A percentile compares a stretch with the other conserved stretches of the same genome.
Evolutionary conservation across 2,329 filamentous ascomycete species (phyloP).

Genomic region (Colletotrichum lentis): DNA sequence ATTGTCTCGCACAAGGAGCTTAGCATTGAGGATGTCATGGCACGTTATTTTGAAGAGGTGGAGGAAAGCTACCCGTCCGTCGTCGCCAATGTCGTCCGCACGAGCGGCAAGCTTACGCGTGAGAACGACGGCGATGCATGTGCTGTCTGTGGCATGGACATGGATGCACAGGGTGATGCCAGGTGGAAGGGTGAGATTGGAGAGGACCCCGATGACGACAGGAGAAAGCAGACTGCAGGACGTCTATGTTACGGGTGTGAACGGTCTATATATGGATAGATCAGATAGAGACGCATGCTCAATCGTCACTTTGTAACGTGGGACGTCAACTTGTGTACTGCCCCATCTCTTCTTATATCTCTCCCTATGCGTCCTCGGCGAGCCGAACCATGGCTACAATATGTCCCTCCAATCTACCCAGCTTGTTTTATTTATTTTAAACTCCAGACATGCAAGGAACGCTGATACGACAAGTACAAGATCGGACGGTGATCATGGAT

Average conservation of each 20-base stretch:
- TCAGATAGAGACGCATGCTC: constrained; percentile 14
- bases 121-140: constrained; percentile 58
- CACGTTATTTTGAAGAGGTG: constrained; percentile 85
- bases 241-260: constrained; percentile 78
- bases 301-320: not conserved
- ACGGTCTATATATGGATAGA: constrained; percentile 65
- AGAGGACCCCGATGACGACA: constrained; percentile 45
- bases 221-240: constrained; percentile 43
- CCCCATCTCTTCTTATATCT: not conserved
- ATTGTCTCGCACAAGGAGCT: constrained; percentile 75
- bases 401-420: constrained; percentile 16
- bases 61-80: constrained; percentile 89
- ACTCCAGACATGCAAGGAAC: constrained; percentile 37
- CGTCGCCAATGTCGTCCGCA: constrained; percentile 94
- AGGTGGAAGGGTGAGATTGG: constrained; percentile 70
- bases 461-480: constrained; percentile 31
- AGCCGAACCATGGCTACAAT: constrained; percentile 16
- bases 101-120: constrained; percentile 79
- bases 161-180: constrained; percentile 70
- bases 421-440: constrained; percentile 32
- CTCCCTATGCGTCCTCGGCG: not conserved
- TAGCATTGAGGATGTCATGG: constrained; percentile 91
- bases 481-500: constrained; percentile 39
- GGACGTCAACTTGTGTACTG: constrained; percentile 6
- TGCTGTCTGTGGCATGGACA: constrained; percentile 72